Evolutionary conservation across 164 flowering plant species (phyloP), one percentile per base, ranked within the genome.

Genomic region (Nelumbo lutea): DNA sequence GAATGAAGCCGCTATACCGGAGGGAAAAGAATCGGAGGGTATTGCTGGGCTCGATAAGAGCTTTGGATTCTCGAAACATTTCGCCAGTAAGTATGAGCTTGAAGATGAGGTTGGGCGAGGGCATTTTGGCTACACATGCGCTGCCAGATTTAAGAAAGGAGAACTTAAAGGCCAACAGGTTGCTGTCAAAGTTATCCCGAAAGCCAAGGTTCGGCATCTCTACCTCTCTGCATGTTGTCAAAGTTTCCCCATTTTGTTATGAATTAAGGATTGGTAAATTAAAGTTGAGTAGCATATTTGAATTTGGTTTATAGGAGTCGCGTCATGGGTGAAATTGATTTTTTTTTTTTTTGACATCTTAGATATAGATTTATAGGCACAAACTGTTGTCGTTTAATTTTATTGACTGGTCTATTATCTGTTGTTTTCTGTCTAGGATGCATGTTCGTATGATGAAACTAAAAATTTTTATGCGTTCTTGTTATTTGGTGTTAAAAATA

Each of bases 101-200:
- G 96, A 95, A 5, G 94, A 87, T 13, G 96, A 92, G 76, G 85
- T 92, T 6, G 97, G 97, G 65, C 70, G 93, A 57, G 97, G 96
- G 42, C 97, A 92, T 79, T 92, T 90, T 75, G 98, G 96, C 43
- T 88, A 85, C 64, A 92, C 97, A 10, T 87, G 96, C 69, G 27
- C 78, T 0, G 93, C 92, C 1, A 81, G 47, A 83, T 75, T 84
- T n/a, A 88, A 88, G 81, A 90, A 90, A 68, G 96, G 96, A 13
- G 96, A 90, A 67, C 83, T 83, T 42, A 88, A 83, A 64, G 90
- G 92, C 39, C 85, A 90, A 62, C 79, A 83, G 62, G 88, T 88
- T 68, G 96, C 96, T 47, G 92, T 90, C n/a, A 90, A 90, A 68
- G 87, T 90, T 71, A 90, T 90, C 51, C 90, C 90, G 9, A 90